Evolutionary conservation across 1,284 basidiomycete species (phyloP).

Genomic region (Cutaneotrichosporon cutaneum): DNA sequence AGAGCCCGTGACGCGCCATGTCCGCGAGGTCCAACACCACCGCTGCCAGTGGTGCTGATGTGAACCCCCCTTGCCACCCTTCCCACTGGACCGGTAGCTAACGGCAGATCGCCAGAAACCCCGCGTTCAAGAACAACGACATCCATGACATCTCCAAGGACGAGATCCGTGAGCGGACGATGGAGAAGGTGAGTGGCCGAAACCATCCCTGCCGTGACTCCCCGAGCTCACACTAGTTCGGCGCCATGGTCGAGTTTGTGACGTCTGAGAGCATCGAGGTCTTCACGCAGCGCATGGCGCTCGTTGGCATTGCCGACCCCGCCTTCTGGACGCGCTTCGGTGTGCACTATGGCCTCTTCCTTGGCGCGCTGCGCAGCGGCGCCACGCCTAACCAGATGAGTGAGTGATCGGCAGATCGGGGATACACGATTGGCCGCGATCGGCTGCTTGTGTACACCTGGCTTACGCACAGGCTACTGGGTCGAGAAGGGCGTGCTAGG

Average conservation of each 20-base stretch:
- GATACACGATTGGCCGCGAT: neutral
- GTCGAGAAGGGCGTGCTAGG: conserved; percentile 59
- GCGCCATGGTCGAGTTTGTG: conserved; percentile 55
- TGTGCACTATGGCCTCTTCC: conserved; percentile 59
- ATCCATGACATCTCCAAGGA: conserved; percentile 60
- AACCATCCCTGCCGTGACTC: neutral
- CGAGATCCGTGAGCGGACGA: conserved; percentile 57
- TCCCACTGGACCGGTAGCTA: neutral
- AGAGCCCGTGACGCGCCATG: no score
- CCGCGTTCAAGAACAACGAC: conserved; percentile 58
- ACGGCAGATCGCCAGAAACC: conserved; percentile 54
- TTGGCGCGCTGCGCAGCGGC: conserved; percentile 53
- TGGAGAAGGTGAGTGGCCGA: conserved; percentile 48
- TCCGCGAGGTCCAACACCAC: no score
- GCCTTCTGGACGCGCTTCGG: conserved; percentile 60
- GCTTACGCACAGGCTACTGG: conserved; percentile 55
- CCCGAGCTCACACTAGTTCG: conserved; percentile 35
- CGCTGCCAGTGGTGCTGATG: no score
- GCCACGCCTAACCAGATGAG: conserved; percentile 52
- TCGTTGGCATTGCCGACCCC: conserved; percentile 56
- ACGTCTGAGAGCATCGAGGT: conserved; percentile 55
- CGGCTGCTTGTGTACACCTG: conserved; percentile 3
- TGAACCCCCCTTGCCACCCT: neutral
- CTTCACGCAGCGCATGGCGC: conserved; percentile 58
- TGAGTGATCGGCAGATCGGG: conserved; percentile 24